Evolutionary conservation across 2,329 filamentous ascomycete species (phyloP), one percentile per base, ranked within the genome.

Genomic region (Leptodontidium sp.): DNA sequence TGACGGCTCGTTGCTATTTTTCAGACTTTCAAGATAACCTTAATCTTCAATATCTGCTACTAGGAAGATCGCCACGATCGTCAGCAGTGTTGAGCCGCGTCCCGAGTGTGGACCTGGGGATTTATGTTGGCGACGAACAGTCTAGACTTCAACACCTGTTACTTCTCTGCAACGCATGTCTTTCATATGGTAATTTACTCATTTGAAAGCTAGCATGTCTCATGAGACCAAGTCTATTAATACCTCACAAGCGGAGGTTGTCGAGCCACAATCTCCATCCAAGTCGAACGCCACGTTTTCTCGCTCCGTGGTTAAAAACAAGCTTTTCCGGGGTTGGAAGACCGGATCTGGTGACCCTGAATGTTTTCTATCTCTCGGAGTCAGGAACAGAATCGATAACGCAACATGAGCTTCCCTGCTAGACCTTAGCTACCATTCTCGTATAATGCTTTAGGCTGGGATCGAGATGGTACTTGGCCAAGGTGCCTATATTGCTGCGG

Each of bases 361-460:
- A 43, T 49, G 43, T 61, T 43, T 64, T 63, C 32, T 58, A 17
- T 38, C 66, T 17, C 52, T 17, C 52, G 63, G 53, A 50, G 43
- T 55, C 69, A 55, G 65, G 64, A 63, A 69, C 50, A 61, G 53
- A 35, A 52, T 53, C 53, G 45, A 70, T 55, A 68, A 55, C 40
- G 38, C 45, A 40, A 64, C 61, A 65, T 50, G 43, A 47, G 6
- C 38, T 43, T 40, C 57, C 57, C 57, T 61, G 47, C 38, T 64
- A 40, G 24, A 61, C 3, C 15, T 32, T 55, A 61, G 61, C 47
- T 52, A 29, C 21, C 29, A 61, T 29, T 50, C 68, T 70, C 64
- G 70, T 70, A 69, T 66, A 57, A 35, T 68, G 49, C 55, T 70
- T 70, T 69, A 61, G 65, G 57, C 69, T 68, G 67, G 71, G 66